phyloP scores from a whole-genome alignment of 345 rosid species.

The Geranium brycei region DNA sequence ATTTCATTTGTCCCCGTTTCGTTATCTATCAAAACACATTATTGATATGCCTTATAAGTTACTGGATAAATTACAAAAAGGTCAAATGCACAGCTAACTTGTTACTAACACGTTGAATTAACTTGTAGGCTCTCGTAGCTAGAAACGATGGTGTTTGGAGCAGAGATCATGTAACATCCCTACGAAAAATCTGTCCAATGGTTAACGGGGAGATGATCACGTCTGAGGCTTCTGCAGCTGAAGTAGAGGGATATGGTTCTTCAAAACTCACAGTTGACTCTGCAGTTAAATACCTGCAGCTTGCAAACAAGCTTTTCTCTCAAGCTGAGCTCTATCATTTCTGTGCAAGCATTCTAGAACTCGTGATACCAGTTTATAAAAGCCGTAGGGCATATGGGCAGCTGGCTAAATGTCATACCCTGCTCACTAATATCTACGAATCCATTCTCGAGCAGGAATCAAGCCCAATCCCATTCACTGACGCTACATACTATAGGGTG shows the following conservation, averaged over 20 bases:
- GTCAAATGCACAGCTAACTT: background rate
- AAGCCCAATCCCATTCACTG: constrained; percentile 84
- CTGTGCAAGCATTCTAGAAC: constrained; percentile 92
- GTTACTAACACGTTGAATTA: constrained; percentile 1
- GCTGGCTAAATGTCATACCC: constrained; percentile 88
- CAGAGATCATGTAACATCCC: constrained; percentile 72
- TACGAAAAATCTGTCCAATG: constrained; percentile 92
- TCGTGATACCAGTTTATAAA: constrained; percentile 92
- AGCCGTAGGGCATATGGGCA: constrained; percentile 95
- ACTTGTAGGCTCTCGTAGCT: constrained; percentile 76
- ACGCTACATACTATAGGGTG: constrained; percentile 96
- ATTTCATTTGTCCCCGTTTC: no score
- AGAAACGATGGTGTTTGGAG: constrained; percentile 98
- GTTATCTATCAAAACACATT: no score
- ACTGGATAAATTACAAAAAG: no score
- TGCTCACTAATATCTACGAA: constrained; percentile 70
- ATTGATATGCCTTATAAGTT: no score
- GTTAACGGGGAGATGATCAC: constrained; percentile 67
- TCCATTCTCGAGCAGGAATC: constrained; percentile 96
- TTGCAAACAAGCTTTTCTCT: constrained; percentile 88
- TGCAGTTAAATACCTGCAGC: constrained; percentile 92
- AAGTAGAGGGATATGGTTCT: constrained; percentile 99
- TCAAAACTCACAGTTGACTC: constrained; percentile 98
- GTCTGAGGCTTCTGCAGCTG: constrained; percentile 94
- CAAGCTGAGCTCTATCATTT: constrained; percentile 97